Conservation (phyloP, 23 red algal genomes). For the Gracilaria gracilis region DNA sequence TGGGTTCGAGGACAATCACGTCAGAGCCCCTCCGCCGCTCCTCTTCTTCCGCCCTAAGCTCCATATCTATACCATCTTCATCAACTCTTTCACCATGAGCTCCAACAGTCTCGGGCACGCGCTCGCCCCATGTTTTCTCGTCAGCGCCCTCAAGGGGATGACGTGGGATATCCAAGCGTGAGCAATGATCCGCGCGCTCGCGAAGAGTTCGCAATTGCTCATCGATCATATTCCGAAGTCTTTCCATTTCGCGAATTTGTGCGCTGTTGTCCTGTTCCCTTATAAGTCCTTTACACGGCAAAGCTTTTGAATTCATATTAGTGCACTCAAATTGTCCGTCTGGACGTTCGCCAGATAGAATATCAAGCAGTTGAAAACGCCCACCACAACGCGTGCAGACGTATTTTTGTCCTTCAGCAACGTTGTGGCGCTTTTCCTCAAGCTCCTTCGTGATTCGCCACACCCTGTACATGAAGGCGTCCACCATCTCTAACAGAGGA, state of each 20-base stretch:
- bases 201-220: constrained; percentile 55
- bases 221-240: constrained; percentile 39
- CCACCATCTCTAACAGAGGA: constrained; percentile 54
- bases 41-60: constrained; percentile 1
- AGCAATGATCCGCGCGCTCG: constrained; percentile 40
- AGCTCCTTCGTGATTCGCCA: constrained; percentile 29
- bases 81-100: constrained; percentile 55
- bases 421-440: constrained; percentile 36
- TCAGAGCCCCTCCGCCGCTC: not conserved
- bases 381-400: constrained; percentile 22
- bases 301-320: constrained; percentile 20
- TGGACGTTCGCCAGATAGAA: not conserved
- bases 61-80: constrained; percentile 51
- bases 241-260: constrained; percentile 55
- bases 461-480: constrained; percentile 64
- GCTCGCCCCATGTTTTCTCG: constrained; percentile 62
- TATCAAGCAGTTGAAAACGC: constrained; percentile 43
- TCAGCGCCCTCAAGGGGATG: constrained; percentile 76
- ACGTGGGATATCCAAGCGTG: constrained; percentile 44
- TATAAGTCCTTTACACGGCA: constrained; percentile 55
- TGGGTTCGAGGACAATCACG: not conserved
- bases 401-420: constrained; percentile 30
- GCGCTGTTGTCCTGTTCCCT: constrained; percentile 54
- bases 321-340: constrained; percentile 51
- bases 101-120: constrained; percentile 65